Conservation (phyloP, 2,329 filamentous ascomycete species). For the Aureobasidium mangrovei region DNA sequence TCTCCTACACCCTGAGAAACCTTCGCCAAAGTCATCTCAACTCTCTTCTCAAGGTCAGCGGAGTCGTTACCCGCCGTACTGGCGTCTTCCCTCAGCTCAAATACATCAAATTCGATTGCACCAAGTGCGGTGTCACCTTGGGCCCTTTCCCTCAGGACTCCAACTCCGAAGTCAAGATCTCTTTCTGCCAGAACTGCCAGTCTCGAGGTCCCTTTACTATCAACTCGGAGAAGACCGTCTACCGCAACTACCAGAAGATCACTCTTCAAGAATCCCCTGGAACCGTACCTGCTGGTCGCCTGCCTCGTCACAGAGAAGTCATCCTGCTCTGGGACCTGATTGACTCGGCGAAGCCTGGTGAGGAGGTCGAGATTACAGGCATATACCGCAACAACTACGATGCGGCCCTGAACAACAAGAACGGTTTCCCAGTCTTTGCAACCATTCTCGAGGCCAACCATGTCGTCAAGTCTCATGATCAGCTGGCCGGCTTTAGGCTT, state of each 20-base stretch:
- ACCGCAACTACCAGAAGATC: constrained; percentile 96
- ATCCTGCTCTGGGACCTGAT: constrained; percentile 96
- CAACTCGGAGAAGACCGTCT: constrained; percentile 96
- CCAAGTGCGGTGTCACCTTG: constrained; percentile 82
- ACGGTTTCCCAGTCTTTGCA: constrained; percentile 96
- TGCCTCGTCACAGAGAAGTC: constrained; percentile 88
- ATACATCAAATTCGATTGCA: constrained; percentile 97
- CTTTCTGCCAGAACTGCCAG: constrained; percentile 94
- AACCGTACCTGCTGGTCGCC: constrained; percentile 88
- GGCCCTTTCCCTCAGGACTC: constrained; percentile 97
- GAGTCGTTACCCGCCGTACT: constrained; percentile 86
- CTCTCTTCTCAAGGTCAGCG: constrained; percentile 86
- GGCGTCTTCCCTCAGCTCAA: constrained; percentile 97
- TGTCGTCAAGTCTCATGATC: constrained; percentile 91
- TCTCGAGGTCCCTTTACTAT: constrained; percentile 89
- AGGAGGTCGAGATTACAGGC: constrained; percentile 94
- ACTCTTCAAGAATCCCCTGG: constrained; percentile 95
- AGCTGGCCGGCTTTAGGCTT: constrained; percentile 90
- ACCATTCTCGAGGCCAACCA: constrained; percentile 97
- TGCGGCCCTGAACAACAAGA: constrained; percentile 94
- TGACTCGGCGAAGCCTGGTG: constrained; percentile 90
- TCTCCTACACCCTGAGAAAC: constrained; percentile 90
- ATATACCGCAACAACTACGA: constrained; percentile 98
- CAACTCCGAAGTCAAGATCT: constrained; percentile 90
- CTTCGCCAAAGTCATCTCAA: constrained; percentile 93